These are phyloP conservation scores for Trichophyton mentagrophytes DNA, from an alignment of 2,329 filamentous ascomycete species.

Conservation along the genomic window DNA sequence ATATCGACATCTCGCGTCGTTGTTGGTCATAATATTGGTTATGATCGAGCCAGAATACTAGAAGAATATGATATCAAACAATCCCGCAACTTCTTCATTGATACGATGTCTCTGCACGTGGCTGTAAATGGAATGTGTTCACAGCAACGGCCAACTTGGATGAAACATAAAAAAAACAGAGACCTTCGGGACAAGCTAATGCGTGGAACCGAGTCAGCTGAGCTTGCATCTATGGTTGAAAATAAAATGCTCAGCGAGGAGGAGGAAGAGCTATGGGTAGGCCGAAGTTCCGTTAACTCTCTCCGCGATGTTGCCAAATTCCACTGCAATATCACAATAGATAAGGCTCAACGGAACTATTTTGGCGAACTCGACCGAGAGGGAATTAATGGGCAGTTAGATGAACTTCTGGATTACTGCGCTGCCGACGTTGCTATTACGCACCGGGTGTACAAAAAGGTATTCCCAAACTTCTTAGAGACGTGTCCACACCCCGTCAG, in stretches of 20 bases:
- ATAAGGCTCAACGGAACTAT: conserved; percentile 75
- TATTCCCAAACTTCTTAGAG: conserved; percentile 78
- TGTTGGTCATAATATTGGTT: conserved; percentile 91
- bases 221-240: conserved; percentile 58
- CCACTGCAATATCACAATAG: conserved; percentile 79
- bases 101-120: conserved; percentile 96
- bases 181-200: conserved; percentile 72
- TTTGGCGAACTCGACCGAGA: conserved; percentile 70
- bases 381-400: conserved; percentile 57
- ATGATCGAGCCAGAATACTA: conserved; percentile 72
- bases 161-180: conserved; percentile 85
- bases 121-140: conserved; percentile 99
- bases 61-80: conserved; percentile 84
- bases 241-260: conserved; percentile 58
- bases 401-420: conserved; percentile 83
- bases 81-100: conserved; percentile 73
- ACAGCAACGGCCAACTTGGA: conserved; percentile 88
- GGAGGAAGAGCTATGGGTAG: conserved; percentile 92
- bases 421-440: conserved; percentile 88
- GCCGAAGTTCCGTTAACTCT: conserved; percentile 87
- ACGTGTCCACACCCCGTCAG: conserved; percentile 94
- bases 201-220: conserved; percentile 55
- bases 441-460: conserved; percentile 83
- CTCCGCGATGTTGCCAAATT: conserved; percentile 92
- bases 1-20: conserved; percentile 60